Percentiles rank a stretch among this genome's conserved stretches.
phyloP scores from a whole-genome alignment of 352 stramenopile species.

The Pythium phragmitis region DNA sequence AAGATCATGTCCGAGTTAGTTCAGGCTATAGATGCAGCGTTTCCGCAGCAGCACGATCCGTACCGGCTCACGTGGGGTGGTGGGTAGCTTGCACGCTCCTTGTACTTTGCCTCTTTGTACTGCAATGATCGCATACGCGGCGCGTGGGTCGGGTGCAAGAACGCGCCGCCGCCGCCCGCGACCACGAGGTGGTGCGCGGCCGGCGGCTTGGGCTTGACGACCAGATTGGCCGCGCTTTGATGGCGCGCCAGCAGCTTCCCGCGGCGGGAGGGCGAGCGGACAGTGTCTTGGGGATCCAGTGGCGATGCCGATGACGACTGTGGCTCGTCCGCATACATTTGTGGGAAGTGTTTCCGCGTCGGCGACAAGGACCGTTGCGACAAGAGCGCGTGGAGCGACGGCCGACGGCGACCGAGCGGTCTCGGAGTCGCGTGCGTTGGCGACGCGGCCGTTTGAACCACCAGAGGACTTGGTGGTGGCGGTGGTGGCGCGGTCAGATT shows the following conservation, averaged over 20 bases:
- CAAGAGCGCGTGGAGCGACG: conserved; percentile 29
- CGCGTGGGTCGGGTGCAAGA: conserved; percentile 89
- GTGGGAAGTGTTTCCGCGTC: conserved; percentile 75
- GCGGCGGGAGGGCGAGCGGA: background rate
- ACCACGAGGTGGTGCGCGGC: conserved; percentile 79
- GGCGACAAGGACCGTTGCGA: conserved; percentile 30
- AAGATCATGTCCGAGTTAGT: background rate
- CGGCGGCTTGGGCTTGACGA: conserved; percentile 16
- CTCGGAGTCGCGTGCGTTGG: background rate
- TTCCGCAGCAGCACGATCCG: background rate
- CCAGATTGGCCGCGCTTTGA: background rate
- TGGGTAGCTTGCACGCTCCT: conserved; percentile 82
- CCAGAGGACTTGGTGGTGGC: background rate
- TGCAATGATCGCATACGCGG: conserved; percentile 44
- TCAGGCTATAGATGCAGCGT: background rate
- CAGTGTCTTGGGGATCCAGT: background rate
- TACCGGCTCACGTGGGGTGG: conserved; percentile 73
- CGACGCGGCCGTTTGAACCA: background rate
- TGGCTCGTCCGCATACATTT: conserved; percentile 52
- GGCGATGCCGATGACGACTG: background rate
- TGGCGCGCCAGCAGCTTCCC: conserved; percentile 12
- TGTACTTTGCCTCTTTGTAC: conserved; percentile 76
- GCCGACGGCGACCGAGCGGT: conserved; percentile 17
- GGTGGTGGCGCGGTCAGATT: background rate
- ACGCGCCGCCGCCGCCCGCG: conserved; percentile 87